Percentiles rank a stretch among this genome's conserved stretches.
These are phyloP conservation scores for Apiotrichum laibachii DNA, from an alignment of 1,284 basidiomycete species.

Conservation along the genomic window DNA sequence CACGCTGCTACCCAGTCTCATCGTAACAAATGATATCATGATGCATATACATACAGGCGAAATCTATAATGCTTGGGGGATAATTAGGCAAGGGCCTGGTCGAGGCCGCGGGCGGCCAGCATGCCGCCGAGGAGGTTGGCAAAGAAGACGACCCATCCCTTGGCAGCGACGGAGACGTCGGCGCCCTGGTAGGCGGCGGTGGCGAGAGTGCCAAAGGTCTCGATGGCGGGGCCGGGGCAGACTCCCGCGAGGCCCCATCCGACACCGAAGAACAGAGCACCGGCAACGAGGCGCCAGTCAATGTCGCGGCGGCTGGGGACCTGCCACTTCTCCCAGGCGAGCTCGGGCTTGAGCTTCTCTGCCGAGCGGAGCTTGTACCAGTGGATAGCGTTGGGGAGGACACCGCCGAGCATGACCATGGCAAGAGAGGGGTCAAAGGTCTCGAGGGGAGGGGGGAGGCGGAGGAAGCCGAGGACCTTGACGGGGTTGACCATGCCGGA, in stretches of 20 bases:
- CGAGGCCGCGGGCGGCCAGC: slow-evolving; percentile 10
- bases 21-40: too few relatives aligned
- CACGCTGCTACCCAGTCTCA: too few relatives aligned
- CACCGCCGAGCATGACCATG: slow-evolving; percentile 53
- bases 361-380: slow-evolving; percentile 24
- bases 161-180: slow-evolving; percentile 5
- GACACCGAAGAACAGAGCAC: slow-evolving; percentile 62
- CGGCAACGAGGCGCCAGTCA: slow-evolving; percentile 57
- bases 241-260: slow-evolving; percentile 67
- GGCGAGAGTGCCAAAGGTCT: slow-evolving; percentile 12
- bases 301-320: slow-evolving; percentile 49
- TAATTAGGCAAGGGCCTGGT: not conserved
- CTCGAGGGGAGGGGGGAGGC: slow-evolving; percentile 30
- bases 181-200: slow-evolving; percentile 2
- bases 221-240: slow-evolving; percentile 55
- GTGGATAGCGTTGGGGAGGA: slow-evolving; percentile 51
- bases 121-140: slow-evolving; percentile 19
- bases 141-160: slow-evolving; percentile 14
- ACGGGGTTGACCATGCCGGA: slow-evolving; percentile 59
- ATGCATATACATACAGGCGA: too few relatives aligned
- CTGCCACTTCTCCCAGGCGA: slow-evolving; percentile 37
- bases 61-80: not conserved
- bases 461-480: slow-evolving; percentile 61
- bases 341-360: slow-evolving; percentile 12
- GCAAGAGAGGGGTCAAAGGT: slow-evolving; percentile 54